Conservation (phyloP, 306 rosid genomes). For the Carpinus viminea region DNA sequence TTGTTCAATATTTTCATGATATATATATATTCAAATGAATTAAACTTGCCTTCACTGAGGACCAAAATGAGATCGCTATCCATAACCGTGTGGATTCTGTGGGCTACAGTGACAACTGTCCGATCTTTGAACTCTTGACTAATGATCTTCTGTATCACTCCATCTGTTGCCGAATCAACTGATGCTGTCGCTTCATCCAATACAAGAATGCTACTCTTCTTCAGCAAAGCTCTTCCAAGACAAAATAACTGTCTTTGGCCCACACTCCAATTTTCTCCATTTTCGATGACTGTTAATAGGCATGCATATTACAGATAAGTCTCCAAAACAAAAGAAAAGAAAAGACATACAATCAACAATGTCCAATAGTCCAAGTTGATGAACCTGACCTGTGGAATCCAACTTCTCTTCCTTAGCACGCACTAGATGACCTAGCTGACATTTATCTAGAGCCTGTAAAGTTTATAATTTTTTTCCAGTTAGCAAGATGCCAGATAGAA, state of each 20-base stretch:
- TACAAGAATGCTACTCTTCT: conserved; percentile 81
- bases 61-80: conserved; percentile 86
- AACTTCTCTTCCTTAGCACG: conserved; percentile 69
- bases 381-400: conserved; percentile 59
- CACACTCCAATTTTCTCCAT: conserved; percentile 92
- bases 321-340: not conserved
- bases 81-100: conserved; percentile 88
- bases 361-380: conserved; percentile 11
- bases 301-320: conserved; percentile 30
- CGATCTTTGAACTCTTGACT: conserved; percentile 69
- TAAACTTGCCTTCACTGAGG: conserved; percentile 71
- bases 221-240: conserved; percentile 86
- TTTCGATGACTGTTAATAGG: conserved; percentile 68
- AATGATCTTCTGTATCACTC: conserved; percentile 73
- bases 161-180: conserved; percentile 92
- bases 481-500: not conserved
- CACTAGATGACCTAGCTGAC: conserved; percentile 77
- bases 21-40: not conserved
- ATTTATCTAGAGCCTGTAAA: conserved; percentile 81
- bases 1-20: not conserved
- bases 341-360: not conserved
- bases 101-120: conserved; percentile 89
- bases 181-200: conserved; percentile 97
- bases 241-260: conserved; percentile 92
- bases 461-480: conserved; percentile 7